A percentile compares a stretch with the other conserved stretches of the same genome.
Evolutionary conservation across 1,284 basidiomycete genomes (phyloP).

Genomic region (Pseudozyma flocculosa): DNA sequence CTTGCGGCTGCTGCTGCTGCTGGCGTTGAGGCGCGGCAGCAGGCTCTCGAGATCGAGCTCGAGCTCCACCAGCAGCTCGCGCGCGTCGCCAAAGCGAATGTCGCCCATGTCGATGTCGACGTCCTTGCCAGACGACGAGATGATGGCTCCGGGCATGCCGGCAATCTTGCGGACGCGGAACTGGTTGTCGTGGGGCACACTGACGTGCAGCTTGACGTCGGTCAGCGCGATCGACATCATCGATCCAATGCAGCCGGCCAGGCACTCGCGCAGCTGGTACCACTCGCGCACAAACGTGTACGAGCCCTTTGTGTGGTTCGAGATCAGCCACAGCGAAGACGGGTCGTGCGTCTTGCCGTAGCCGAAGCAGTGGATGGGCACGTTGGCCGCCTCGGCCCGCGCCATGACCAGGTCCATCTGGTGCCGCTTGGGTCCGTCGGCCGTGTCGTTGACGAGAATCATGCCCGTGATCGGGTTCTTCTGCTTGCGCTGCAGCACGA

Average conservation of each 20-base stretch:
- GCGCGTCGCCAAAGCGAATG: slow-evolving; percentile 49
- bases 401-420: slow-evolving; percentile 97
- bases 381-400: slow-evolving; percentile 88
- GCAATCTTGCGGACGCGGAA: slow-evolving; percentile 50
- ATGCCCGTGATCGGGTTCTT: slow-evolving; percentile 87
- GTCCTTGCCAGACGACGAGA: slow-evolving; percentile 82
- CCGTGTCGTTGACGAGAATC: slow-evolving; percentile 85
- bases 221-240: slow-evolving; percentile 50
- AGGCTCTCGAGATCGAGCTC: slow-evolving; percentile 43
- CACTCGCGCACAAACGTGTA: slow-evolving; percentile 67
- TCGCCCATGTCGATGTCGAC: slow-evolving; percentile 94
- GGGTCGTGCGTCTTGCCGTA: slow-evolving; percentile 96
- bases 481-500: slow-evolving; percentile 85
- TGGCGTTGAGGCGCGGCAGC: slow-evolving; percentile 17
- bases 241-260: slow-evolving; percentile 50
- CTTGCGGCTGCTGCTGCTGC: slow-evolving; percentile 19
- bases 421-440: slow-evolving; percentile 86
- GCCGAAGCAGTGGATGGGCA: slow-evolving; percentile 93
- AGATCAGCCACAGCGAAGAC: slow-evolving; percentile 96
- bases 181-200: slow-evolving; percentile 48
- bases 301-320: slow-evolving; percentile 92
- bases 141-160: slow-evolving; percentile 60
- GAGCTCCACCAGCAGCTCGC: slow-evolving; percentile 52
- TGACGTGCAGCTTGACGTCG: slow-evolving; percentile 47
- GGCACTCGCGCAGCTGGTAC: slow-evolving; percentile 51